Evolutionary conservation across 2,329 filamentous ascomycete species (phyloP).

Genomic region (Stemphylium lycopersici): DNA sequence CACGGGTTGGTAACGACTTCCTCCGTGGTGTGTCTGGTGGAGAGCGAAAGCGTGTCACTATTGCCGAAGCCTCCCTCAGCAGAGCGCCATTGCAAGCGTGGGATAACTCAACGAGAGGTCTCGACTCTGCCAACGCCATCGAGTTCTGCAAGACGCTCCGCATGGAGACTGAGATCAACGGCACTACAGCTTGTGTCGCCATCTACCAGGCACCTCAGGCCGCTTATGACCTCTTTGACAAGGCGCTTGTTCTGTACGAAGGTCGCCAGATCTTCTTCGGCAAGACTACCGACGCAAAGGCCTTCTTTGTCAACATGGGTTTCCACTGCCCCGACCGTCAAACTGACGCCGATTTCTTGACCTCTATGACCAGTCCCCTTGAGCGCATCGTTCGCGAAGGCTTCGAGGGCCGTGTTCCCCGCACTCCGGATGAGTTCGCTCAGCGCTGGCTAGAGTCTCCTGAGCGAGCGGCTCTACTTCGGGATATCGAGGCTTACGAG

Average conservation of each 20-base stretch:
- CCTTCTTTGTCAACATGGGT: conserved; percentile 73
- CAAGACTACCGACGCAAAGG: conserved; percentile 64
- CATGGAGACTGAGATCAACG: conserved; percentile 70
- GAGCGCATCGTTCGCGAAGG: conserved; percentile 55
- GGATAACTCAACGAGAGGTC: conserved; percentile 78
- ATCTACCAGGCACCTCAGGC: conserved; percentile 75
- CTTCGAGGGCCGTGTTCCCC: conserved; percentile 54
- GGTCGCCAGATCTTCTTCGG: conserved; percentile 78
- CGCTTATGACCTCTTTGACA: conserved; percentile 74
- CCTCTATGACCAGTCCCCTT: conserved; percentile 67
- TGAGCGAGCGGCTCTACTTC: conserved; percentile 53
- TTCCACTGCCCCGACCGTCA: conserved; percentile 74
- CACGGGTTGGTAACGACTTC: conserved; percentile 75
- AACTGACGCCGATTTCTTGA: conserved; percentile 79
- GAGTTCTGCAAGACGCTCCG: conserved; percentile 76
- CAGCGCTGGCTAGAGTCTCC: conserved; percentile 61
- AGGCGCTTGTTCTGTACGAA: conserved; percentile 69
- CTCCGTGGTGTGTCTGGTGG: conserved; percentile 76
- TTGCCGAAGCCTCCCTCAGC: conserved; percentile 77
- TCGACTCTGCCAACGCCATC: conserved; percentile 76
- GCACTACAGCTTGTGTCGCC: conserved; percentile 70
- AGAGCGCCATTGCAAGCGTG: conserved; percentile 70
- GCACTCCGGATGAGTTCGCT: conserved; percentile 59
- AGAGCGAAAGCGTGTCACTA: conserved; percentile 81
- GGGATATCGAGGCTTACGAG: conserved; percentile 56